Evolutionary conservation across 108 stramenopile species (phyloP).

Genomic region (Seminavis robusta): DNA sequence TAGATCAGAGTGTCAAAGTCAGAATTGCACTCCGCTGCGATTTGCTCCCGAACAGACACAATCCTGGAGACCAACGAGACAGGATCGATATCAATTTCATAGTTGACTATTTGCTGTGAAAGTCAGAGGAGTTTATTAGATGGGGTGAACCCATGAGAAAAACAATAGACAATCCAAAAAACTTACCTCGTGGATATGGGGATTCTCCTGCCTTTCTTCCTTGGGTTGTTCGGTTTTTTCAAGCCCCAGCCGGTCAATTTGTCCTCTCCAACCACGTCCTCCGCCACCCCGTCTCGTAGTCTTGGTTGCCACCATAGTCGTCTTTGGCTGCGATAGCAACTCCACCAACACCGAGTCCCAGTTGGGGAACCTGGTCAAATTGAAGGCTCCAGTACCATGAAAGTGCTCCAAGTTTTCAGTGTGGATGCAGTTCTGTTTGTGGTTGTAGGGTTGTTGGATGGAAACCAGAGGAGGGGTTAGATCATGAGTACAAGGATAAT

Average conservation of each 20-base stretch:
- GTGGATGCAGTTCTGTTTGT: no score
- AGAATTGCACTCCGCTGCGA: constrained; percentile 61
- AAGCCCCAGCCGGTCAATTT: constrained; percentile 43
- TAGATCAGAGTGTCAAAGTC: constrained; percentile 58
- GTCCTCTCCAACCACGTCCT: constrained; percentile 30
- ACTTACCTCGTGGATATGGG: constrained; percentile 37
- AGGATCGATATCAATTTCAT: constrained; percentile 68
- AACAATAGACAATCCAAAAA: not conserved
- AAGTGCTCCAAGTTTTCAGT: constrained; percentile 52
- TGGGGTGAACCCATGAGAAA: not conserved
- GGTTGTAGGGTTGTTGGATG: no score
- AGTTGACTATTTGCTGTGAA: constrained; percentile 25
- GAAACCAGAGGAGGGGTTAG: no score
- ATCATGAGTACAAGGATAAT: no score
- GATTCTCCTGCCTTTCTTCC: constrained; percentile 18
- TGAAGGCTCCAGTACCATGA: constrained; percentile 80
- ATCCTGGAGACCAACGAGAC: constrained; percentile 61
- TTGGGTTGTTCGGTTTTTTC: constrained; percentile 37
- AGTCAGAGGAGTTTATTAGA: not conserved
- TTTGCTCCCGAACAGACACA: constrained; percentile 67
- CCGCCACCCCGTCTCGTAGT: constrained; percentile 38
- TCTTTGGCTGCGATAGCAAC: constrained; percentile 45
- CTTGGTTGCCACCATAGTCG: constrained; percentile 29
- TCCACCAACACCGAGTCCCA: constrained; percentile 73
- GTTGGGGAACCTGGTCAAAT: constrained; percentile 46